These are phyloP conservation scores for Xylariaceae sp. DNA, from an alignment of 2,329 filamentous ascomycete genomes.

Conservation along the genomic window DNA sequence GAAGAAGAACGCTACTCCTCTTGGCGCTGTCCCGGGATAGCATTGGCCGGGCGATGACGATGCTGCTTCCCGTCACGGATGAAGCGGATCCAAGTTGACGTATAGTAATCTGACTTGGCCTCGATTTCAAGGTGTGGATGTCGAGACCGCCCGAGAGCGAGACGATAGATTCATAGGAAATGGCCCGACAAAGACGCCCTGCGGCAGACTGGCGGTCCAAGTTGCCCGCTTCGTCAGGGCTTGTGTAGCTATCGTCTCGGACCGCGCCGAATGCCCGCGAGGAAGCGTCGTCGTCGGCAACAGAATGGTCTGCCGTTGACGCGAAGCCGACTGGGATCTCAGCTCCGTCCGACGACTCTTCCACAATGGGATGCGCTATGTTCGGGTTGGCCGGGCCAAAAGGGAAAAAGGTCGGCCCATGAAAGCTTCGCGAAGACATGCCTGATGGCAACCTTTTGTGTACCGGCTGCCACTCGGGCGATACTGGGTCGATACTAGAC, in stretches of 20 bases:
- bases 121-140: constrained; percentile 74
- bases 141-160: constrained; percentile 85
- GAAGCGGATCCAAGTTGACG: constrained; percentile 49
- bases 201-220: constrained; percentile 39
- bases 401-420: constrained; percentile 28
- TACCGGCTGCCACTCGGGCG: constrained; percentile 50
- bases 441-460: constrained; percentile 57
- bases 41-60: constrained; percentile 58
- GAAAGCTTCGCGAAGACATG: constrained; percentile 50
- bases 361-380: constrained; percentile 27
- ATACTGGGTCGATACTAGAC: constrained; percentile 67
- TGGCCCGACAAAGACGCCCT: constrained; percentile 55
- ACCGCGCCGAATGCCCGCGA: constrained; percentile 19
- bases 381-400: constrained; percentile 21
- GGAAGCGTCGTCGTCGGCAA: constrained; percentile 31
- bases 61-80: constrained; percentile 54
- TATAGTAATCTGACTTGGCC: constrained; percentile 69
- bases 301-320: constrained; percentile 36
- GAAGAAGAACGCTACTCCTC: constrained; percentile 53
- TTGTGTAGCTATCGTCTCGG: constrained; percentile 31
- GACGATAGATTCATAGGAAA: constrained; percentile 85
- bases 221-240: constrained; percentile 25
- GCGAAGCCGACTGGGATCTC: constrained; percentile 33
- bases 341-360: constrained; percentile 32
- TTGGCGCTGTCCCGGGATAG: constrained; percentile 44